Evolutionary conservation across 2,329 filamentous ascomycete genomes (phyloP).

Genomic region (Trichophyton rubrum): DNA sequence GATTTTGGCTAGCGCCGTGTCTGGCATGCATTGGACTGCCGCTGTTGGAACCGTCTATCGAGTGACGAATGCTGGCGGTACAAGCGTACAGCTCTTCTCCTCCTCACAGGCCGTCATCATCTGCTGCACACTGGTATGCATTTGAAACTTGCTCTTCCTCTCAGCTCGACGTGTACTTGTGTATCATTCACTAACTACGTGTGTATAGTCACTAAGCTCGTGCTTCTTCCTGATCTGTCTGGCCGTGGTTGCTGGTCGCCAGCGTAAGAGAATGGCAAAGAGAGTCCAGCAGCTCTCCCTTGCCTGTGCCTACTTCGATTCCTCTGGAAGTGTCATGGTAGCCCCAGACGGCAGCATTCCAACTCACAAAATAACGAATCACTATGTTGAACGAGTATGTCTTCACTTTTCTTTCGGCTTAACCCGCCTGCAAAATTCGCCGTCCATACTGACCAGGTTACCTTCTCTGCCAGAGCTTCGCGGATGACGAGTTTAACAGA

Average conservation of each 20-base stretch:
- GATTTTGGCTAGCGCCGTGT: conserved; percentile 60
- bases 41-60: conserved; percentile 57
- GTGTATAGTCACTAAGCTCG: conserved; percentile 47
- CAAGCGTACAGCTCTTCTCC: conserved; percentile 34
- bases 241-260: conserved; percentile 42
- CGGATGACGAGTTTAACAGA: conserved; percentile 62
- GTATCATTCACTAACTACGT: conserved; percentile 6
- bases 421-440: background rate
- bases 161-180: background rate
- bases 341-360: conserved; percentile 34
- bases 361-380: conserved; percentile 60
- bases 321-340: conserved; percentile 34
- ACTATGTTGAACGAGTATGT: conserved; percentile 53
- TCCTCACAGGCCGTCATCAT: conserved; percentile 59
- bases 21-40: conserved; percentile 80
- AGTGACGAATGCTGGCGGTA: conserved; percentile 36
- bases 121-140: conserved; percentile 52
- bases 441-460: background rate
- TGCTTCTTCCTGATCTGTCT: conserved; percentile 48
- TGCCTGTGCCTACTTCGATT: conserved; percentile 34
- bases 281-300: conserved; percentile 50
- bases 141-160: background rate
- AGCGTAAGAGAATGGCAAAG: conserved; percentile 42
- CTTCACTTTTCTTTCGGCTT: background rate
- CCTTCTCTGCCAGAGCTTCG: conserved; percentile 32